Evolutionary conservation across 129 eudicot genomes (phyloP), one percentile per base, ranked within the genome.

Genomic region (Chrysanthemum makinoi): DNA sequence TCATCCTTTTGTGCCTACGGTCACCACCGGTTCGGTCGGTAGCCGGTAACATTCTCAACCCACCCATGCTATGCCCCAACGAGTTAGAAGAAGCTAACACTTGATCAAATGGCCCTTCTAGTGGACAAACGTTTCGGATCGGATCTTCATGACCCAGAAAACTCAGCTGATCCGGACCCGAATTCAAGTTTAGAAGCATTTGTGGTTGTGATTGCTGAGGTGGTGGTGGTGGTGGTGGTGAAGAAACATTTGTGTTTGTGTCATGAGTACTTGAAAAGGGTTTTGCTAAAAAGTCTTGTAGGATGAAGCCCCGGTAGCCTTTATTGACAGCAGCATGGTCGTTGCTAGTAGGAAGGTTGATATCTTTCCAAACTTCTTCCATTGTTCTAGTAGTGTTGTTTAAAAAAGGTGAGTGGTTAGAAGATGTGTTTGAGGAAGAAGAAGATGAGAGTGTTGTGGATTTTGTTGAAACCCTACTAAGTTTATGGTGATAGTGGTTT

Each of bases 301-400:
- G 76, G 15, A 74, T 80, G 57, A 80, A 74, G 2, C 82, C 79
- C 11, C 76, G 68, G 73, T 68, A 80, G 69, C 65, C 75, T 11
- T 65, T 70, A n/a, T 15, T 70, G 58, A 75, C 22, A 58, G 69
- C 56, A 15, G 56, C 72, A 62, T 20, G 79, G 65, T 77, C 70
- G 62, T 68, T 80, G 49, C 72, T 79, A 43, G 84, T 54, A 15
- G 87, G 39, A 12, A 78, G 82, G 75, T 65, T 80, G 26, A 88
- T 88, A 52, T 85, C 90, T 28, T 83, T 80, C 95, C 95, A 83
- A 1, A 85, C 95, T 44, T 85, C 90, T 75, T 88, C 90, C 95
- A 88, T 88, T 72, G 86, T 69, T 77, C 35, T 78, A 30, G 75
- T 74, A 44, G 76, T 24, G 46, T 24, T 70, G 70, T 26, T 56